These are phyloP conservation scores for Trapa bicornis DNA, from an alignment of 345 rosid species.

Conservation along the genomic window DNA sequence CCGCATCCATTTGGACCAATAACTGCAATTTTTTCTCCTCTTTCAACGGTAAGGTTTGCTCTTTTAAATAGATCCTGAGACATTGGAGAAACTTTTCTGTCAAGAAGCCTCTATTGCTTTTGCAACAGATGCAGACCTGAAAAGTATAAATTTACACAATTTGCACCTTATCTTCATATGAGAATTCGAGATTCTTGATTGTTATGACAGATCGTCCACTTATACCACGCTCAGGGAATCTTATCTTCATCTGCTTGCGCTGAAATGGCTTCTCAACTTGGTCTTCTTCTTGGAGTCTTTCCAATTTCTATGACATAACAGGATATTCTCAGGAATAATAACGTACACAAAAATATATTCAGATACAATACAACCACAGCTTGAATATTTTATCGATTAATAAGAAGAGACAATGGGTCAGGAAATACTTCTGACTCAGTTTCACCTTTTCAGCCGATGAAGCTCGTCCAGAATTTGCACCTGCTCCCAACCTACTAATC, in stretches of 20 bases:
- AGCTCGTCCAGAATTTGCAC: conserved; percentile 88
- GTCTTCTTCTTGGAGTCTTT: conserved; percentile 68
- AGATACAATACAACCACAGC: neutral
- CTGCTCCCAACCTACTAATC: conserved; percentile 66
- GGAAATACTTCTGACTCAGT: conserved; percentile 1
- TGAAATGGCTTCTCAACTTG: conserved; percentile 86
- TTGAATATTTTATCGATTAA: neutral
- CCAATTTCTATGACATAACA: conserved; percentile 48
- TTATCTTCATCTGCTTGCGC: conserved; percentile 83
- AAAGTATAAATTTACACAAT: neutral
- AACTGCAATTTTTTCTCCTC: conserved; percentile 81
- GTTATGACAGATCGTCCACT: conserved; percentile 69
- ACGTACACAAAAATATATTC: neutral
- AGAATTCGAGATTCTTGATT: conserved; percentile 59
- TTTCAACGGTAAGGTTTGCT: conserved; percentile 66
- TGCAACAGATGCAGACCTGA: neutral
- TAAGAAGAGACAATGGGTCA: neutral
- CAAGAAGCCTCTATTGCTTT: neutral
- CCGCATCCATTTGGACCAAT: conserved; percentile 98
- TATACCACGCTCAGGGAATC: conserved; percentile 89
- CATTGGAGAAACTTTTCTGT: conserved; percentile 2
- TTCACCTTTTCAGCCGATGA: conserved; percentile 90
- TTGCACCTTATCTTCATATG: conserved; percentile 65
- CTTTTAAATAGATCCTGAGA: conserved; percentile 56
- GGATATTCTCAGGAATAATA: neutral